phyloP scores from a whole-genome alignment of 345 rosid genomes.

The Cardamine occulta region DNA sequence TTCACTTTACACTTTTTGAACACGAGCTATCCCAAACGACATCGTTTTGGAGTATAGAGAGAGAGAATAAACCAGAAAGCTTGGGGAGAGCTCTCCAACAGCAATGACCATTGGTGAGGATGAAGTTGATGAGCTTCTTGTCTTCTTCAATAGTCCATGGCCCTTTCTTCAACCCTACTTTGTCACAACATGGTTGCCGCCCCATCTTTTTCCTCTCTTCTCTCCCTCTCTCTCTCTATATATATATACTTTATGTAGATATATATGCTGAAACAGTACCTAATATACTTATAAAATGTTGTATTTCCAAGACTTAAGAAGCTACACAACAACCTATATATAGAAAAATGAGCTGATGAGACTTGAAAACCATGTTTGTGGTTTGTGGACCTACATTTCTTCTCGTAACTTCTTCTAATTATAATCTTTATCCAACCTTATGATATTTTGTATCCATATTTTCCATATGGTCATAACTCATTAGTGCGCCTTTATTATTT shows the following conservation, averaged over 20 bases:
- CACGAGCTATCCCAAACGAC: constrained; percentile 13
- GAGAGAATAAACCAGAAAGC: constrained; percentile 51
- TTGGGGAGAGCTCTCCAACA: constrained; percentile 97
- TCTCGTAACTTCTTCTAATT: constrained; percentile 37
- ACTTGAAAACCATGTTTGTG: constrained; percentile 32
- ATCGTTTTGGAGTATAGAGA: neutral
- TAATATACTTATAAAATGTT: constrained; percentile 27
- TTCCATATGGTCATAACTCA: neutral
- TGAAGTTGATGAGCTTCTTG: constrained; percentile 87
- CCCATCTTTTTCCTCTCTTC: constrained; percentile 58
- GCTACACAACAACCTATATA: constrained; percentile 46
- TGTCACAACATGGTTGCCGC: constrained; percentile 94
- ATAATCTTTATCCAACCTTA: neutral
- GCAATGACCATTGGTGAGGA: constrained; percentile 92
- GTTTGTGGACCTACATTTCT: constrained; percentile 44
- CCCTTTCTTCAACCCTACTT: constrained; percentile 94
- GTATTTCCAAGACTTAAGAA: constrained; percentile 20
- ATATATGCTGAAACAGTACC: constrained; percentile 19
- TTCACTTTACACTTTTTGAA: neutral
- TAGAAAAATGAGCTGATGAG: constrained; percentile 16
- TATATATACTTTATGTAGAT: neutral
- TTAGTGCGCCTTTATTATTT: neutral
- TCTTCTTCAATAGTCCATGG: constrained; percentile 98
- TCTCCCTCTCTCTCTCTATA: neutral
- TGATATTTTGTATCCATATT: neutral